A percentile compares a stretch with the other conserved stretches of the same genome.
phyloP scores from a whole-genome alignment of 164 flowering plant species.

The Kalanchoe fedtschenkoi region DNA sequence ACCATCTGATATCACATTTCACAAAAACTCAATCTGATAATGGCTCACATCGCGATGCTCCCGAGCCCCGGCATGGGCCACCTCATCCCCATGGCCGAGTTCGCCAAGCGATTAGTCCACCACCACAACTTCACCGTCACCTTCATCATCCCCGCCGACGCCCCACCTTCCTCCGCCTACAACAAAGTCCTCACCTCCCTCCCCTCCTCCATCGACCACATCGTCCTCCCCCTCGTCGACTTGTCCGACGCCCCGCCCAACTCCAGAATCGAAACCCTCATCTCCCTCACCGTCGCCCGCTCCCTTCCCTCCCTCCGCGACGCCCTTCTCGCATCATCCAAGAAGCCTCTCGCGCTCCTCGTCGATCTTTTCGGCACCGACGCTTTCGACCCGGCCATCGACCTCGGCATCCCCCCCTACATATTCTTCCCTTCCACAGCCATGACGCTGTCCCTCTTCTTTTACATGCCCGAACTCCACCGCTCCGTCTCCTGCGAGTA shows the following conservation, averaged over 20 bases:
- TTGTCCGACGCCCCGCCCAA: constrained; percentile 11
- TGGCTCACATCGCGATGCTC: constrained; percentile 2
- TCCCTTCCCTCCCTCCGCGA: constrained; percentile 29
- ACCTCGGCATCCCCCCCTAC: constrained; percentile 24
- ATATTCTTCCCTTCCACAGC: constrained; percentile 42
- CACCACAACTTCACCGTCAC: constrained; percentile 26
- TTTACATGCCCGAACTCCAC: constrained; percentile 33
- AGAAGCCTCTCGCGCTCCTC: constrained; percentile 19
- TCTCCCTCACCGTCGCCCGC: constrained; percentile 28
- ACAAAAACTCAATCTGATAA: not conserved
- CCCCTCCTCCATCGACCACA: constrained; percentile 14
- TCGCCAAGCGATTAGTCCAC: constrained; percentile 21
- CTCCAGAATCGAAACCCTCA: constrained; percentile 18
- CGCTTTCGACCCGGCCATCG: constrained; percentile 35
- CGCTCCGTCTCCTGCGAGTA: constrained; percentile 24
- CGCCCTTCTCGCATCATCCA: not conserved
- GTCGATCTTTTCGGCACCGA: constrained; percentile 52
- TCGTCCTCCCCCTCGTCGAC: constrained; percentile 36
- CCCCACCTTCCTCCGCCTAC: constrained; percentile 21
- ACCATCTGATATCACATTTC: too few relatives aligned
- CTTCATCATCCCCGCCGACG: constrained; percentile 26
- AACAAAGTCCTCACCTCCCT: constrained; percentile 20
- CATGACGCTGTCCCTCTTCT: constrained; percentile 23
- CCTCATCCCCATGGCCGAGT: constrained; percentile 23
- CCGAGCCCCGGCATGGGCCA: constrained; percentile 31